These are phyloP conservation scores for Eucalyptus grandis DNA, from an alignment of 345 rosid species.

Conservation along the genomic window DNA sequence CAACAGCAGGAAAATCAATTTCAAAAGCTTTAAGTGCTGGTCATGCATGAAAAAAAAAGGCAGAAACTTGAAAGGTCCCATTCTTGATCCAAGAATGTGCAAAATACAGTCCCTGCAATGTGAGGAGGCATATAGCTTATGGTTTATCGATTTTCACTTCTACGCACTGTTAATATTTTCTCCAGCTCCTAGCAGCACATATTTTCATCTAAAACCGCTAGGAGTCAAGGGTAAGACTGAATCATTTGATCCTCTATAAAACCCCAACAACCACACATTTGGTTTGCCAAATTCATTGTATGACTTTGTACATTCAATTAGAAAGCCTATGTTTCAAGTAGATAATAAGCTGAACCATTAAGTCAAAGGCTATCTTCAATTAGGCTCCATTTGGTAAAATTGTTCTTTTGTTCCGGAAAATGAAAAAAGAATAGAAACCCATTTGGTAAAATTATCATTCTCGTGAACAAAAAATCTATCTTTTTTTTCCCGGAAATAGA, in stretches of 20 bases:
- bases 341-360: too few relatives aligned
- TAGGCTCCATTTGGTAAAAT: neutral
- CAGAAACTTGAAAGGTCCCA: neutral
- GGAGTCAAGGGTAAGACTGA: neutral
- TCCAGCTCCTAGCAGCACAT: neutral
- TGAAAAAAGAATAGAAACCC: too few relatives aligned
- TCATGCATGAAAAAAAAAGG: neutral
- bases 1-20: neutral
- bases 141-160: neutral
- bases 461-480: fast-evolving
- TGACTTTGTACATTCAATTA: neutral
- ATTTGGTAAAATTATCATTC: too few relatives aligned
- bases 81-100: neutral
- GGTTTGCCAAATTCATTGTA: neutral
- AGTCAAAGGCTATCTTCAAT: neutral
- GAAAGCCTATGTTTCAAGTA: neutral
- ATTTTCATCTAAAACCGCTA: neutral
- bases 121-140: neutral
- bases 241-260: neutral
- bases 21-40: neutral
- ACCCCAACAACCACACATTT: neutral
- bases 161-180: neutral
- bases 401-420: too few relatives aligned
- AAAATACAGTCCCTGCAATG: neutral
- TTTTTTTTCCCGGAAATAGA: fast-evolving